These are phyloP conservation scores for Eutypella sp. DNA, from an alignment of 2,329 filamentous ascomycete genomes.

Conservation along the genomic window DNA sequence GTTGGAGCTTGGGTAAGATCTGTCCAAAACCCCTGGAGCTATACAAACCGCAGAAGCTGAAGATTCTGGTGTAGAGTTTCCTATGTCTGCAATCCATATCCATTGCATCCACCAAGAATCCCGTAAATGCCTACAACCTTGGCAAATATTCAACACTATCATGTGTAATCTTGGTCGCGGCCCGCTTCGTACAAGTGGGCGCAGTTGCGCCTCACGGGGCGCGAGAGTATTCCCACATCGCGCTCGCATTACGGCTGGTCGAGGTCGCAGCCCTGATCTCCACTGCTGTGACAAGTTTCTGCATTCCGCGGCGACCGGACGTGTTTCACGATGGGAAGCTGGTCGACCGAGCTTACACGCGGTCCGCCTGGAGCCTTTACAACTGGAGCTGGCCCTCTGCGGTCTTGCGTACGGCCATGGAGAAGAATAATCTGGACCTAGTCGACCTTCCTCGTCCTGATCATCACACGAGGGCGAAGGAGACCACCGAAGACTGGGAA, in stretches of 20 bases:
- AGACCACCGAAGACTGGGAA: constrained; percentile 46
- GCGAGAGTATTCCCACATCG: constrained; percentile 24
- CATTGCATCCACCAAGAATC: constrained; percentile 43
- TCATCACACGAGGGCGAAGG: constrained; percentile 47
- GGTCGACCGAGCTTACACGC: constrained; percentile 61
- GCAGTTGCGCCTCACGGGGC: constrained; percentile 30
- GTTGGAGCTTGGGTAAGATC: constrained; percentile 57
- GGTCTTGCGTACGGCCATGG: constrained; percentile 49
- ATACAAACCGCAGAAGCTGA: constrained; percentile 14
- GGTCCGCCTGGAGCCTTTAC: constrained; percentile 55
- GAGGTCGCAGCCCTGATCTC: constrained; percentile 42
- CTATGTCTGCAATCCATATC: constrained; percentile 47
- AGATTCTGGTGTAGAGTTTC: constrained; percentile 34
- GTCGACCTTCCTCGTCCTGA: constrained; percentile 59
- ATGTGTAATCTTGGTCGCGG: constrained; percentile 36
- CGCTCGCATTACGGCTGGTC: constrained; percentile 42
- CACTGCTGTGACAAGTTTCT: constrained; percentile 44
- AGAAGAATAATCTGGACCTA: constrained; percentile 56
- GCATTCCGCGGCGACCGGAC: constrained; percentile 62
- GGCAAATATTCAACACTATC: constrained; percentile 49
- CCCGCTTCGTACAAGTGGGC: constrained; percentile 42
- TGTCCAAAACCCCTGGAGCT: constrained; percentile 9
- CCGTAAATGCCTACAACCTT: constrained; percentile 48
- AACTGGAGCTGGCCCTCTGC: constrained; percentile 61
- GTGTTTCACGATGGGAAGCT: constrained; percentile 54